These are phyloP conservation scores for Colletotrichum abscissum DNA, from an alignment of 2,329 filamentous ascomycete species.

Conservation along the genomic window DNA sequence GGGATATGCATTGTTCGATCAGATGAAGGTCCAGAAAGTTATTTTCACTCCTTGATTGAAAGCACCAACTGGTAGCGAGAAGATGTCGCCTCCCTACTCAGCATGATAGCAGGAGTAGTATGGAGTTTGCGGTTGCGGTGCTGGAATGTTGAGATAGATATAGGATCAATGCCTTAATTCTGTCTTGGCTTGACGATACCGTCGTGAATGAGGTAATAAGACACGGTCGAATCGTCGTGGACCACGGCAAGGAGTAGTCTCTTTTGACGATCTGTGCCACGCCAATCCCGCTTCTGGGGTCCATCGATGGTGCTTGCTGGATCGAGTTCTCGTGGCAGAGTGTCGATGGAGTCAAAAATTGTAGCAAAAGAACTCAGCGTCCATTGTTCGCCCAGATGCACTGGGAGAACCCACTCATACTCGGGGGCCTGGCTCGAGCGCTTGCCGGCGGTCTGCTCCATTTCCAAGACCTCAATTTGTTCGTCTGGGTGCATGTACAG, in stretches of 20 bases:
- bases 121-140: neutral
- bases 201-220: conserved; percentile 87
- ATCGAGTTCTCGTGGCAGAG: conserved; percentile 47
- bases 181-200: conserved; percentile 89
- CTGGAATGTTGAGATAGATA: neutral
- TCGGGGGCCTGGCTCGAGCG: conserved; percentile 63
- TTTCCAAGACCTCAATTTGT: conserved; percentile 78
- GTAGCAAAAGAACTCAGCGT: conserved; percentile 72
- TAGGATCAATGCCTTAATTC: conserved; percentile 62
- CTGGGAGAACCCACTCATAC: conserved; percentile 81
- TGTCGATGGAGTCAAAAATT: conserved; percentile 73
- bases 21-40: conserved; percentile 80
- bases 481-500: conserved; percentile 87
- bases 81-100: neutral
- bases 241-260: conserved; percentile 79
- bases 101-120: neutral
- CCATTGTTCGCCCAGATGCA: conserved; percentile 79
- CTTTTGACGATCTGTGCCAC: conserved; percentile 65
- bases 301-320: neutral
- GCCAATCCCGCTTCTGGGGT: conserved; percentile 53
- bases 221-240: conserved; percentile 84
- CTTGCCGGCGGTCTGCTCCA: conserved; percentile 61
- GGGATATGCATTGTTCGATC: conserved; percentile 78
- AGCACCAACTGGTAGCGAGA: neutral
- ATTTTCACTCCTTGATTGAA: conserved; percentile 67